Evolutionary conservation across 1,284 basidiomycete genomes (phyloP), one percentile per base, ranked within the genome.

Genomic region (Anthracocystis setariae): DNA sequence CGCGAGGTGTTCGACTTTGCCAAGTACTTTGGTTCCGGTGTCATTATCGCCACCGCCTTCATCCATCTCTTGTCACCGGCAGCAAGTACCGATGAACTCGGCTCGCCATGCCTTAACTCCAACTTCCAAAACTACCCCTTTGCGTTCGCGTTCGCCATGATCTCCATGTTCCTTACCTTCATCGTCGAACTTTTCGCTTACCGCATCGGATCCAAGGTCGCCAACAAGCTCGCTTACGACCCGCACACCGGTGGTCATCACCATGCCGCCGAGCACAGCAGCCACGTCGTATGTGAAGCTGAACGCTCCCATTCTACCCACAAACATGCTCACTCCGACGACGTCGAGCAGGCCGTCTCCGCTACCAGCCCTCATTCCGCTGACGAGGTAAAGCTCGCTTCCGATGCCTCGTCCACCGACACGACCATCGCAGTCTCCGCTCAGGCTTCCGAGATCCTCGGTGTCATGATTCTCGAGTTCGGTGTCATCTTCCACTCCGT

Each of bases 11-110:
- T 78, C 71, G 74, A 73, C 59, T 93, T 95, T 80, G 91, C 91
- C 27, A 96, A 95, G 84, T 98, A 91, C 85, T 97, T 97, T 84
- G 95, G 95, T 46, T 93, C 92, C 8, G 73, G 49, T 51, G 69
- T 78, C 64, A 82, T 86, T 56, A 92, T 98, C 69, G 93, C 93
- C 0, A 98, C 95, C 5, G 84, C 84, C 3, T 84, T 86, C 63
- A 85, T 86, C 37, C 86, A 86, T 49, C 54, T 82, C 0, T 53
- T 82, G 5, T 61, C 62, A 33, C 79, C 80, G 1, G 80, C 62
- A 10, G 55, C 62, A 8, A 58, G 72, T 23, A 47, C 60, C n/a
- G 80, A 82, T 20, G 79, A 71, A 51, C 64, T 82, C 2, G 42
- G 54, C 0, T 70, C 65, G 32, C 62, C 74, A 15, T 82, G 81